Percentiles rank a stretch among this genome's conserved stretches.
phyloP scores from a whole-genome alignment of 495 filamentous ascomycete species.

The Filosporella fistucella region DNA sequence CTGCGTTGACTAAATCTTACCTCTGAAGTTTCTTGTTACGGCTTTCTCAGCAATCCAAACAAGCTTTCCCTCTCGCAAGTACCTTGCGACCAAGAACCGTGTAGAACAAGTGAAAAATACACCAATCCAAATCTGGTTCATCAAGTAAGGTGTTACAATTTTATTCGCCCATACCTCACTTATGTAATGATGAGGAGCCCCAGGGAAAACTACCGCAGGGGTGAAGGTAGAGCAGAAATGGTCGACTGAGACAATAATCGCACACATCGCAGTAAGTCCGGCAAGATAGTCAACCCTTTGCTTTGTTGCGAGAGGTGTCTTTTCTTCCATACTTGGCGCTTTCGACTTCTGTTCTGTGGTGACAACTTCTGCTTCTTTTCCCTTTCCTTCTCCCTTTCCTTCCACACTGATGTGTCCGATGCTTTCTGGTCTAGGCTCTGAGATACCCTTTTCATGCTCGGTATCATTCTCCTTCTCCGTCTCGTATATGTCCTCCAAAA shows the following conservation, averaged over 20 bases:
- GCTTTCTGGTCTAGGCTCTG: no score
- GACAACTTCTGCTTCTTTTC: no score
- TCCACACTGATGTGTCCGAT: no score
- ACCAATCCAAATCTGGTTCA: constrained; percentile 36
- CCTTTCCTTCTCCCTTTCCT: no score
- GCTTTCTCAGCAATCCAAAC: constrained; percentile 30
- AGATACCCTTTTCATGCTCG: no score
- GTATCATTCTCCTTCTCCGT: no score
- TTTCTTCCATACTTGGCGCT: no score
- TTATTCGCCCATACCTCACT: constrained; percentile 31
- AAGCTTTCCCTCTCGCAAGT: constrained; percentile 32
- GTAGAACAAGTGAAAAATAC: constrained; percentile 38
- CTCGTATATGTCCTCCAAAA: no score
- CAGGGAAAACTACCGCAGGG: constrained; percentile 27
- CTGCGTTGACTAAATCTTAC: no score
- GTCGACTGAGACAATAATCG: constrained; percentile 32
- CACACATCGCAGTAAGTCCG: constrained; percentile 31
- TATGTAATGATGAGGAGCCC: constrained; percentile 20
- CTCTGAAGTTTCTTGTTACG: constrained; percentile 15
- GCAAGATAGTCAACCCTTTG: constrained; percentile 38
- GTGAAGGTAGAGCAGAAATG: constrained; percentile 35
- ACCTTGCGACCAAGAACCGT: constrained; percentile 32
- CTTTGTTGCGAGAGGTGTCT: background rate
- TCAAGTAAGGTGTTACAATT: constrained; percentile 31
- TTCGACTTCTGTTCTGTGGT: no score